Percentiles rank a stretch among this genome's conserved stretches.
Evolutionary conservation across 352 stramenopile genomes (phyloP).

Genomic region (Pythium volutum): DNA sequence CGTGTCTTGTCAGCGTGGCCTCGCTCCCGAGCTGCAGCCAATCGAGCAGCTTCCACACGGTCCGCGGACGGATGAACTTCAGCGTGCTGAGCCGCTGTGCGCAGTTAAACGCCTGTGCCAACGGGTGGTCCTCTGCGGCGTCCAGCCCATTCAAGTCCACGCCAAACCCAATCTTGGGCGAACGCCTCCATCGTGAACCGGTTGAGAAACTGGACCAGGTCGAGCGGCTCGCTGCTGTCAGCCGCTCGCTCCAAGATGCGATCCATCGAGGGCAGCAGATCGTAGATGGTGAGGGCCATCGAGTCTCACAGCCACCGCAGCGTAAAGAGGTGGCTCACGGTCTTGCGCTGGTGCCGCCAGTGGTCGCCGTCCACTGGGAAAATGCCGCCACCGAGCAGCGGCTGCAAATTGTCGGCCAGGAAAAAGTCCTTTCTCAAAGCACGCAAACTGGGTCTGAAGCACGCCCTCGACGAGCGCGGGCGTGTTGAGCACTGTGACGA

Average conservation of each 20-base stretch:
- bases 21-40: constrained; percentile 36
- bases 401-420: constrained; percentile 2
- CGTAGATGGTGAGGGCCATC: constrained; percentile 23
- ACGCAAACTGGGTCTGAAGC: constrained; percentile 23
- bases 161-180: constrained; percentile 41
- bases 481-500: constrained; percentile 16
- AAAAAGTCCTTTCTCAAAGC: constrained; percentile 14
- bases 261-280: neutral
- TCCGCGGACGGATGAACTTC: constrained; percentile 28
- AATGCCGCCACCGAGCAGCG: constrained; percentile 21
- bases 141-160: constrained; percentile 21
- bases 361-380: constrained; percentile 17
- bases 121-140: constrained; percentile 17
- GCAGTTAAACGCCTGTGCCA: constrained; percentile 38
- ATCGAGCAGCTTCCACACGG: constrained; percentile 46
- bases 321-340: constrained; percentile 46
- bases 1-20: constrained; percentile 29
- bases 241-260: constrained; percentile 20
- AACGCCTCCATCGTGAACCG: constrained; percentile 52
- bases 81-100: constrained; percentile 26
- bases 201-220: constrained; percentile 39
- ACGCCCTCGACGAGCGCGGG: constrained; percentile 22
- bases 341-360: constrained; percentile 51
- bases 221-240: constrained; percentile 10
- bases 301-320: constrained; percentile 30